Conservation (phyloP, 2,329 filamentous ascomycete species). For the Graphilbum ipis-grandicollis region DNA sequence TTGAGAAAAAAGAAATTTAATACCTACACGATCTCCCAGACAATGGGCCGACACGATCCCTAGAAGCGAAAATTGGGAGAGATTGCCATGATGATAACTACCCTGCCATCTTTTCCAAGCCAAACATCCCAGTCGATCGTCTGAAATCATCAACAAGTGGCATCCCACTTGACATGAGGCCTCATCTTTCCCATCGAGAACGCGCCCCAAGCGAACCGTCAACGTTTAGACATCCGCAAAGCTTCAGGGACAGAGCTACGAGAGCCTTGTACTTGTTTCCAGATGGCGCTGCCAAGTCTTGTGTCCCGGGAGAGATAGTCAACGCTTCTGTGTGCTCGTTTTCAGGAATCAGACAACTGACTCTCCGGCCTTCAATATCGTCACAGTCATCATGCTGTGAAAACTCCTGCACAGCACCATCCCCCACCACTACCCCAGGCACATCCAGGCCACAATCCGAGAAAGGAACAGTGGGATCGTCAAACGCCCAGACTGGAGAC, state of each 20-base stretch:
- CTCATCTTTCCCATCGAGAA: slow-evolving; percentile 7
- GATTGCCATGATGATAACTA: no score
- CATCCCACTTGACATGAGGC: slow-evolving; percentile 7
- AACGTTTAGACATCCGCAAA: background rate
- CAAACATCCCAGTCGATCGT: slow-evolving; percentile 1
- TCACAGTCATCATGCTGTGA: slow-evolving; percentile 25
- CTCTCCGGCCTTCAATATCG: slow-evolving; percentile 14
- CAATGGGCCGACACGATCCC: no score
- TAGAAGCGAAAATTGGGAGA: no score
- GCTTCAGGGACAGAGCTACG: slow-evolving; percentile 7
- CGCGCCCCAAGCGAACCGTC: slow-evolving; percentile 4
- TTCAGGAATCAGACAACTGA: no score
- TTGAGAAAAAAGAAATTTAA: no score
- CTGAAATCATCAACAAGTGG: slow-evolving; percentile 1
- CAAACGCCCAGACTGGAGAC: slow-evolving; percentile 3
- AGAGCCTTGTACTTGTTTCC: slow-evolving; percentile 3
- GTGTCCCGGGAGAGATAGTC: no score
- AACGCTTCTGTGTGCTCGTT: no score
- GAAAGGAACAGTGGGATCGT: no score
- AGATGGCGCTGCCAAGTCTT: no score
- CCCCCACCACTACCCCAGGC: slow-evolving; percentile 21
- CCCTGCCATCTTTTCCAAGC: no score
- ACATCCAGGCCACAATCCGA: slow-evolving; percentile 25
- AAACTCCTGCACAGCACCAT: slow-evolving; percentile 17
- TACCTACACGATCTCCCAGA: no score